A percentile compares a stretch with the other conserved stretches of the same genome.
These are phyloP conservation scores for Talaromyces sp. DNA, from an alignment of 2,329 filamentous ascomycete genomes.

Conservation along the genomic window DNA sequence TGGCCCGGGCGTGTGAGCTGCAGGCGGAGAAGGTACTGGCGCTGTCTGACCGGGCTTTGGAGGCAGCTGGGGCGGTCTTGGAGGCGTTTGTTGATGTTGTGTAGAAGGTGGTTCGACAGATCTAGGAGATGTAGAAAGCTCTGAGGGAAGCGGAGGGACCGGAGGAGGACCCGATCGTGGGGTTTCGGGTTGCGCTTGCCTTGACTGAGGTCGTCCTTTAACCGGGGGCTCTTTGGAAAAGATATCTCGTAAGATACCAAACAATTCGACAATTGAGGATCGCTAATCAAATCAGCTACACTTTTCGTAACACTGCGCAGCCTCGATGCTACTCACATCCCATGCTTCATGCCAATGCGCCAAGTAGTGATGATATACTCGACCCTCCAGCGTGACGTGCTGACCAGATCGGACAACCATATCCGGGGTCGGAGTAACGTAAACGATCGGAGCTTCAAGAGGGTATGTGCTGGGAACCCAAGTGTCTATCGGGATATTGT, in stretches of 20 bases:
- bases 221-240: constrained; percentile 96
- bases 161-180: constrained; percentile 55
- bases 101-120: constrained; percentile 33
- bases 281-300: constrained; percentile 50
- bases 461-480: constrained; percentile 94
- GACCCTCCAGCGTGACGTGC: constrained; percentile 88
- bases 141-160: constrained; percentile 68
- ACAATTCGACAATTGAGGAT: constrained; percentile 77
- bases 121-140: constrained; percentile 46
- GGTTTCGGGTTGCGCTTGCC: constrained; percentile 22
- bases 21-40: constrained; percentile 7
- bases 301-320: constrained; percentile 9
- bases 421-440: constrained; percentile 80
- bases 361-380: constrained; percentile 93
- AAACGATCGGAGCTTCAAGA: constrained; percentile 76
- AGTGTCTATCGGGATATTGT: constrained; percentile 85
- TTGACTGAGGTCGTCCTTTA: constrained; percentile 55
- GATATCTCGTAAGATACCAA: constrained; percentile 76
- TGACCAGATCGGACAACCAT: constrained; percentile 92
- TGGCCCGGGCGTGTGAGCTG: constrained; percentile 29
- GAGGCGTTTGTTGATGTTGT: constrained; percentile 16
- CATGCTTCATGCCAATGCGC: constrained; percentile 84
- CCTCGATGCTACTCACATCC: constrained; percentile 66
- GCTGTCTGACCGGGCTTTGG: constrained; percentile 34
- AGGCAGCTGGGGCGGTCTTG: constrained; percentile 34